A percentile compares a stretch with the other conserved stretches of the same genome.
phyloP scores from a whole-genome alignment of 1,139 yeast genomes.

The Petasospora fabianii region DNA sequence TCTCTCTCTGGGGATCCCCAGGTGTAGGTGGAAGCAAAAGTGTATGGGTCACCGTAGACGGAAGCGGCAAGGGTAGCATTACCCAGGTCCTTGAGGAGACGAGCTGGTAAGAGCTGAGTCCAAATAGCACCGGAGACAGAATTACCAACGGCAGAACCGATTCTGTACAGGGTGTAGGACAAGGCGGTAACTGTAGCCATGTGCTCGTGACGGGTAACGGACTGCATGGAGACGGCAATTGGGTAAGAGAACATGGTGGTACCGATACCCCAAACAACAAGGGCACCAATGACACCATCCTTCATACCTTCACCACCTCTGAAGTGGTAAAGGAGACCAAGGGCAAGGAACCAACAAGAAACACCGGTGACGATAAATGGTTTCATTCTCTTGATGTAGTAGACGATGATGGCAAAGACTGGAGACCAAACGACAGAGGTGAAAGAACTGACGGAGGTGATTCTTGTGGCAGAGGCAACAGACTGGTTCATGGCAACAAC shows the following conservation, averaged over 20 bases:
- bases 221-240: slow-evolving; percentile 59
- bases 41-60: slow-evolving; percentile 55
- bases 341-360: slow-evolving; percentile 49
- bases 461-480: slow-evolving; percentile 62
- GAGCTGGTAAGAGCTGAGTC: slow-evolving; percentile 42
- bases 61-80: slow-evolving; percentile 36
- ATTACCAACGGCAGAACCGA: slow-evolving; percentile 53
- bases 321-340: slow-evolving; percentile 55
- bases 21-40: slow-evolving; percentile 41
- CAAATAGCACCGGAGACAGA: slow-evolving; percentile 61
- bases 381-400: slow-evolving; percentile 51
- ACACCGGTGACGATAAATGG: slow-evolving; percentile 58
- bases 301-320: slow-evolving; percentile 50
- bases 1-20: slow-evolving; percentile 63
- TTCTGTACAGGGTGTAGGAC: slow-evolving; percentile 50
- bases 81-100: slow-evolving; percentile 17
- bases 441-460: slow-evolving; percentile 58
- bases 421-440: slow-evolving; percentile 64
- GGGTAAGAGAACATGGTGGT: slow-evolving; percentile 71
- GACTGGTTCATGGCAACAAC: slow-evolving; percentile 59
- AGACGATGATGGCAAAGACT: slow-evolving; percentile 53
- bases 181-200: slow-evolving; percentile 60
- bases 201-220: slow-evolving; percentile 58
- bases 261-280: slow-evolving; percentile 66
- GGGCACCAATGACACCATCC: slow-evolving; percentile 62